Evolutionary conservation across 192 early-diverging fungal species (phyloP).

Genomic region (Coemansia reversa): DNA sequence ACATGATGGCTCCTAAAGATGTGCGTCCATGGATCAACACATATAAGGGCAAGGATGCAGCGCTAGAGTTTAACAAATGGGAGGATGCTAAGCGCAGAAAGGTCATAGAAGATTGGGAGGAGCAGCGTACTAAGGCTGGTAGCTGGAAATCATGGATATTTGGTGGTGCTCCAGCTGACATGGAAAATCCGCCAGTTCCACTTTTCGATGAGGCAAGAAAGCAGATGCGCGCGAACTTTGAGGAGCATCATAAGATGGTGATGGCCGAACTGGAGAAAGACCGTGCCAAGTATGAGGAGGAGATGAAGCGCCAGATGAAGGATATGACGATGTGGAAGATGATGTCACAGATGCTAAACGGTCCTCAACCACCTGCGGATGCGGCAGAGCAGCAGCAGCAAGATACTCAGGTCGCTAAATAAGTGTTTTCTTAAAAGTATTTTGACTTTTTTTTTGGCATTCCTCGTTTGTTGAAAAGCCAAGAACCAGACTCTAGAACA

Average conservation of each 20-base stretch:
- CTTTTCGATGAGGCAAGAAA: slow-evolving; percentile 66
- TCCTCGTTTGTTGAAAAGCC: not conserved
- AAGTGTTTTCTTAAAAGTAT: not conserved
- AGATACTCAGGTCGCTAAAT: not conserved
- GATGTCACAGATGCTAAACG: slow-evolving; percentile 48
- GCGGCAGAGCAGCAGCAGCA: not conserved
- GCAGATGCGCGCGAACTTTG: slow-evolving; percentile 61
- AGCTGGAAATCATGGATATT: slow-evolving; percentile 58
- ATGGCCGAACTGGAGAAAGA: slow-evolving; percentile 72
- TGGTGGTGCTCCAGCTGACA: slow-evolving; percentile 42
- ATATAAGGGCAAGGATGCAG: slow-evolving; percentile 68
- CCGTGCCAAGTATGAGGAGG: slow-evolving; percentile 63
- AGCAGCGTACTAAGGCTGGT: slow-evolving; percentile 59
- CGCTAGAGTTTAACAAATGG: slow-evolving; percentile 67
- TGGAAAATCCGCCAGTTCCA: slow-evolving; percentile 65
- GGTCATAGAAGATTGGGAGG: slow-evolving; percentile 67
- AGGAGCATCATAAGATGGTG: slow-evolving; percentile 65
- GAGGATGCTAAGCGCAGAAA: slow-evolving; percentile 66
- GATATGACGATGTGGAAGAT: slow-evolving; percentile 91
- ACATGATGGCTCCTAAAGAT: slow-evolving; percentile 73
- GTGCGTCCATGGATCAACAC: slow-evolving; percentile 69
- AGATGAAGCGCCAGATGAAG: slow-evolving; percentile 78
- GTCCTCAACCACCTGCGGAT: slow-evolving; percentile 7
- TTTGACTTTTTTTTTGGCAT: not conserved
- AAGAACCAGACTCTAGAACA: not conserved